Base-by-base conservation (phyloP, 257 asterid genomes). In the Solanum bulbocastanum region DNA sequence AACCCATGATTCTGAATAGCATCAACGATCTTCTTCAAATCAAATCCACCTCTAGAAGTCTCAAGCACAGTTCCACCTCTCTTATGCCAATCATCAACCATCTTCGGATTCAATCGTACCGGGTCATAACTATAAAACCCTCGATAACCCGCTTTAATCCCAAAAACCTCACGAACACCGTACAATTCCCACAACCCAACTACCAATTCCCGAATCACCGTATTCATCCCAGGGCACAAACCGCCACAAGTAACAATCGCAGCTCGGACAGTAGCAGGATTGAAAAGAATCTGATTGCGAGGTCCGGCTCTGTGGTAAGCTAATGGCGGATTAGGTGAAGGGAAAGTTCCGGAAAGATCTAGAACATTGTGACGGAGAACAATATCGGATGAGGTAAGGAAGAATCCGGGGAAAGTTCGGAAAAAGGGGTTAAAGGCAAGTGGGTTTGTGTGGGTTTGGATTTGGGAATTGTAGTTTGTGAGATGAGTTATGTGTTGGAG, bases 211-310 rank as follows among this genome's bases (percentile, higher is more conserved):
- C 98, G 72, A 35, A 96, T 94, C 86, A 95, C 98, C 14, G 98
- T 96, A 86, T 95, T 96, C 95, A 95, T 91, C 3, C 98, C 98
- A 1, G 99, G 98, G 90, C 98, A 96, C 23, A 96, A 90, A 1
- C 98, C 98, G 0, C 99, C 99, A 89, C 99, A 96, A 12, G 99
- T 95, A 62, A 96, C 98, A 9, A 96, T 90, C 23, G 94, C 96
- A 2, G 96, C 98, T 6, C 92, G 88, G 11, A 94, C 96, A n/a
- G 40, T 58, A 3, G 82, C 36, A 15, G 96, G 94, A 0, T 89
- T 89, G 88, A 94, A 95, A 81, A 81, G 90, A 12, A 96, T 84
- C 42, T 20, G 83, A 93, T 89, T 90, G n/a, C 98, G 92, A 2
- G 98, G 98, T 9, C 98, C 98, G 71, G 98, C 98, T 71, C 98